These are phyloP conservation scores for Nitzschia inconspicua DNA, from an alignment of 108 stramenopile species.

Conservation along the genomic window DNA sequence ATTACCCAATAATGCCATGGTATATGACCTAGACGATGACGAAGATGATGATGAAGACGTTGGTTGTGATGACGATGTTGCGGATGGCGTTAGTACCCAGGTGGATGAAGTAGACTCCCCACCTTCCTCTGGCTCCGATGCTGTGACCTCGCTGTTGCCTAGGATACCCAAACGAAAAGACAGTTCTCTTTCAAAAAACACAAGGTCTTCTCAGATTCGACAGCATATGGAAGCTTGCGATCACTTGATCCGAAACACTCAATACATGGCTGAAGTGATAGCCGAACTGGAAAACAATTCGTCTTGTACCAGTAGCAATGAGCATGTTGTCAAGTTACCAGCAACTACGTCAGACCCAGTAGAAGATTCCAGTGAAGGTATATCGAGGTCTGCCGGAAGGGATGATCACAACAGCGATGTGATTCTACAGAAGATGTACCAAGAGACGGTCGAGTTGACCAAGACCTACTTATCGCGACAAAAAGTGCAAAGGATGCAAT, in stretches of 20 bases:
- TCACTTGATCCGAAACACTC: neutral
- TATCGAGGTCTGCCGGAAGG: too few species aligned
- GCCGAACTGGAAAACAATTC: neutral
- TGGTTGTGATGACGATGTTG: neutral
- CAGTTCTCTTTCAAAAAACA: neutral
- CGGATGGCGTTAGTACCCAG: neutral
- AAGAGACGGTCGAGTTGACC: too few species aligned
- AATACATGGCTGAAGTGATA: slow-evolving; percentile 1
- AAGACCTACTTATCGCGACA: too few species aligned
- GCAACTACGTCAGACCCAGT: too few species aligned
- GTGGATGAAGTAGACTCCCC: too few species aligned
- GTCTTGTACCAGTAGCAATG: neutral
- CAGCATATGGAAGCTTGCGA: neutral
- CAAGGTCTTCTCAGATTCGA: too few species aligned
- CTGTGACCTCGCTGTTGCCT: neutral
- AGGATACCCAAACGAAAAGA: neutral
- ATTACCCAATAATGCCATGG: slow-evolving; percentile 7
- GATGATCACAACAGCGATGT: too few species aligned
- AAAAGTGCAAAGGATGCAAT: too few species aligned
- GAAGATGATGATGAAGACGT: slow-evolving; percentile 8
- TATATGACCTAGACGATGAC: neutral
- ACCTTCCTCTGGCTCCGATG: too few species aligned
- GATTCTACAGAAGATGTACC: too few species aligned
- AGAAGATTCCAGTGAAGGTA: too few species aligned
- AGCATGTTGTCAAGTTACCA: neutral